These are phyloP conservation scores for Citrus australasica DNA, from an alignment of 345 rosid genomes.

Conservation along the genomic window DNA sequence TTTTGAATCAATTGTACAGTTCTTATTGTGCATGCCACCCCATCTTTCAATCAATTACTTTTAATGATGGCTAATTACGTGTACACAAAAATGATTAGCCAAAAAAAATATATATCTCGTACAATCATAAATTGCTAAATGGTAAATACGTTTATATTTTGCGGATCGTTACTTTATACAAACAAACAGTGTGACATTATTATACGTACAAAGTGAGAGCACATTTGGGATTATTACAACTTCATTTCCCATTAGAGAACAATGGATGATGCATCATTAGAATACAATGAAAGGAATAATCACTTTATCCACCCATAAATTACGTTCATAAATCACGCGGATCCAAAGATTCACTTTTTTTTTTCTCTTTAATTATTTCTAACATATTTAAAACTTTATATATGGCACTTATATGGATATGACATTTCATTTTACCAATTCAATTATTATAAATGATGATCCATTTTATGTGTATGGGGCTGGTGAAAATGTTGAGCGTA, in stretches of 20 bases:
- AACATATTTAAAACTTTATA: not conserved
- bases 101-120: not conserved
- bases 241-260: too few species aligned
- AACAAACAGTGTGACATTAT: not conserved
- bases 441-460: slow-evolving; percentile 8
- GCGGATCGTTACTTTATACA: not conserved
- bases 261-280: too few species aligned
- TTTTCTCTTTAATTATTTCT: not conserved
- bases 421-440: not conserved
- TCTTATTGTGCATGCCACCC: not conserved
- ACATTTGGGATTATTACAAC: not conserved
- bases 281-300: not conserved
- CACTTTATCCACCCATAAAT: not conserved
- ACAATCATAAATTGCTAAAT: not conserved
- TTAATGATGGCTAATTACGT: not conserved
- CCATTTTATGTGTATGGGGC: not conserved
- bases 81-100: not conserved
- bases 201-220: not conserved
- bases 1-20: not conserved
- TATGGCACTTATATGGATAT: not conserved
- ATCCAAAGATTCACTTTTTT: not conserved
- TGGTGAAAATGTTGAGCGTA: not conserved
- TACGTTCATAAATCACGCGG: not conserved
- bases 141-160: not conserved
- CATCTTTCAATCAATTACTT: not conserved